Evolutionary conservation across 2,329 filamentous ascomycete species (phyloP), one percentile per base, ranked within the genome.

Genomic region (Alternaria atra): DNA sequence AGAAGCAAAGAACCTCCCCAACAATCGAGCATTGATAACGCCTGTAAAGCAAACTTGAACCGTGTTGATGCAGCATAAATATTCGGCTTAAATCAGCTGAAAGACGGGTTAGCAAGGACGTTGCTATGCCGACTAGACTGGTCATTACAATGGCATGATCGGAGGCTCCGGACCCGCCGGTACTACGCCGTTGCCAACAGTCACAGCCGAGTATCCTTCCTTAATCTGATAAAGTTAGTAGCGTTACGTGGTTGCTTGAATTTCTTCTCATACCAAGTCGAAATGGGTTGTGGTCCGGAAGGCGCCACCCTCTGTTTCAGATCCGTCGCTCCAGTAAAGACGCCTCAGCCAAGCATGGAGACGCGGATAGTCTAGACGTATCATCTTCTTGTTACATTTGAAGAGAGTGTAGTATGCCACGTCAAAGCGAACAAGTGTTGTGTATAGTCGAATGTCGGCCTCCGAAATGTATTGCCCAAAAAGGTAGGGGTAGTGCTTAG

Each of bases 361-460:
- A 43, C 84, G 84, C 29, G 94, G 93, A 77, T 95, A 97, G 8
- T 93, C 93, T 9, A 87, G 89, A 44, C 93, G 86, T 73, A 97
- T 93, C 80, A 96, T 92, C 35, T 90, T 87, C 64, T 96, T 81
- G 81, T 97, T 97, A 82, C 91, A 94, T 78, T 89, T 89, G 81
- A 90, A 89, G 69, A 89, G 78, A 64, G 82, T 77, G 8, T 84
- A 82, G 64, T 85, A 85, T 9, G 81, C 83, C 3, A 78, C 68
- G 61, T 85, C 83, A 74, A 89, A 90, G 17, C 78, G 87, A 20
- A 88, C 79, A 27, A 91, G 87, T 52, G 89, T 89, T 20, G 83
- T 81, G 71, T 74, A 85, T 5, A 85, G 75, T 10, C 83, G 77
- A 7, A 84, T 77, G 58, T 85, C 83, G 4, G 80, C 78, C 64